Evolutionary conservation across 192 early-diverging fungal species (phyloP), one percentile per base, ranked within the genome.

Genomic region (Chytriomyces hyalinus): DNA sequence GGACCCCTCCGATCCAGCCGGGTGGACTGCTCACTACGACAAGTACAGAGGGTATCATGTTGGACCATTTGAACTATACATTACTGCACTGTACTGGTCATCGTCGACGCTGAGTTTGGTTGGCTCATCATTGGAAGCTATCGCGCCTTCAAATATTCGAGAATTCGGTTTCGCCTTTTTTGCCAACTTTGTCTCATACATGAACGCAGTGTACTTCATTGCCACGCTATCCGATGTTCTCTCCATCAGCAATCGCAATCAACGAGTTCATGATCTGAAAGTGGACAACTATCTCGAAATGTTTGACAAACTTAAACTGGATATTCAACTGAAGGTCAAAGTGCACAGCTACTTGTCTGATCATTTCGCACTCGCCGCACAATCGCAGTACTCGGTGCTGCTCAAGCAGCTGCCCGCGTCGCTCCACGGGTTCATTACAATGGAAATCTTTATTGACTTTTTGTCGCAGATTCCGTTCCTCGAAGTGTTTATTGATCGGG

Each of bases 241-340:
- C 0, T 64, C 60, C 26, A 73, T 82, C 6, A 84, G 82, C 44
- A 76, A 63, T 49, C 49, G 75, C 6, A 49, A 62, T 3, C 59
- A 78, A 49, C 66, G 80, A 15, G 76, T 68, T 48, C 81, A 87
- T 44, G 86, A 87, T 72, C 70, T 87, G 9, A 59, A 67, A 20
- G 82, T 87, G 6, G 86, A 87, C 78, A 82, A 84, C 62, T 87
- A 87, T 57, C 78, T 87, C 50, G 82, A 84, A 68, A 84, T 87
- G 86, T 85, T 87, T 70, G 72, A 85, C 24, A 70, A 80, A 6
- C 63, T 87, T 20, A 80, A 82, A 49, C 70, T 87, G n/a, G 83
- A 87, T 28, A 47, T 53, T 26, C 72, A 84, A 49, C 67, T 87
- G 13, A 85, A 83, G 64, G 71, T 82, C 64, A 83, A 82, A 66